A percentile compares a stretch with the other conserved stretches of the same genome.
phyloP scores from a whole-genome alignment of 495 filamentous ascomycete genomes.

The Cairneyella variabilis region DNA sequence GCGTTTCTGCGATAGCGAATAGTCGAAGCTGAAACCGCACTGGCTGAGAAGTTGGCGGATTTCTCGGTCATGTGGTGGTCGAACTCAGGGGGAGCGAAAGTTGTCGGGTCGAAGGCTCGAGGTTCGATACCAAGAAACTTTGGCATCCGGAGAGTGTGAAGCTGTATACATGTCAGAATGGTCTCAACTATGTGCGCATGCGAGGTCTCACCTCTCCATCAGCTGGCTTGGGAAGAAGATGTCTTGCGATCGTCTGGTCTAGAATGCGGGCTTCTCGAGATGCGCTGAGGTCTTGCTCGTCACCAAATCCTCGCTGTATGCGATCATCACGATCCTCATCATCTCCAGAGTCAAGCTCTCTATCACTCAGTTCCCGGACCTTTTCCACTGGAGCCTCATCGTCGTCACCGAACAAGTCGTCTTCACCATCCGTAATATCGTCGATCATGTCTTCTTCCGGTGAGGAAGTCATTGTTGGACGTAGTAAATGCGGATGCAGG shows the following conservation, averaged over 20 bases:
- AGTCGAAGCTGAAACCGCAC: constrained; percentile 59
- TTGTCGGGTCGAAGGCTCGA: constrained; percentile 65
- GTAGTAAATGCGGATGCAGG: background rate
- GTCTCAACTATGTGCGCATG: background rate
- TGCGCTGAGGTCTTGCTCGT: constrained; percentile 37
- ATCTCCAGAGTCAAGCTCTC: constrained; percentile 77
- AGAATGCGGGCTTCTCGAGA: constrained; percentile 52
- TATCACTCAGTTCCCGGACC: constrained; percentile 52
- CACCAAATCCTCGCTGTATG: constrained; percentile 37
- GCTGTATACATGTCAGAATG: constrained; percentile 37
- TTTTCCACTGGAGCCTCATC: constrained; percentile 29
- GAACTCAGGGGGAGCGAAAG: constrained; percentile 58
- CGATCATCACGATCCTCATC: constrained; percentile 46
- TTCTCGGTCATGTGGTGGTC: constrained; percentile 37
- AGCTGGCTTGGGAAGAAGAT: constrained; percentile 66
- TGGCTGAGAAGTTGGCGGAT: constrained; percentile 44
- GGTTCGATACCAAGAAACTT: constrained; percentile 75
- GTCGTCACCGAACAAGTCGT: constrained; percentile 65
- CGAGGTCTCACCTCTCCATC: constrained; percentile 52
- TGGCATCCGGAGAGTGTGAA: constrained; percentile 76
- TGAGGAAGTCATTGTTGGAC: constrained; percentile 41
- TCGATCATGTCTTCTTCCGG: constrained; percentile 40
- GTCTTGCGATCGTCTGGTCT: constrained; percentile 56
- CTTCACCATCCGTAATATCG: constrained; percentile 35
- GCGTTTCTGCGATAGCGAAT: constrained; percentile 26